Evolutionary conservation across 1,284 basidiomycete species (phyloP), one percentile per base, ranked within the genome.

Genomic region (Chiua sp.): DNA sequence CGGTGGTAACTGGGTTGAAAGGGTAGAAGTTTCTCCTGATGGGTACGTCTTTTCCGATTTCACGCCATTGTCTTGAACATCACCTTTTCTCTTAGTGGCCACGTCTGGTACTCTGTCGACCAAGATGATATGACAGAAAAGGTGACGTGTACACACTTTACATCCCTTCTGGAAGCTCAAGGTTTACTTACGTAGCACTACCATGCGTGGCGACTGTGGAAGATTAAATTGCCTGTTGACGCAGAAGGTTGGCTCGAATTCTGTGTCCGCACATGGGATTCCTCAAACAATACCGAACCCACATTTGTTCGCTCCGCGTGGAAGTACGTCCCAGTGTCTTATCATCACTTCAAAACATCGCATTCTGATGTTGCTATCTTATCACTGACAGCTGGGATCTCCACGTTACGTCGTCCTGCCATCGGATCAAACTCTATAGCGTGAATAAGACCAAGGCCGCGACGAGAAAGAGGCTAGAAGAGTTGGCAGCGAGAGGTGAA

Each of bases 211-310:
- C 70, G 83, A 52, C 74, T 85, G 15, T 85, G 84, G 84, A 79
- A 77, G 62, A 79, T 82, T 55, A 76, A 80, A 16, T 63, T 86
- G 1, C 83, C 83, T 3, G 80, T 85, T 50, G 81, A 84, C 50
- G 82, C 83, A 4, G 82, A 86, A 64, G 83, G 84, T 8, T 85
- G 83, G 83, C 76, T 84, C 42, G 83, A 85, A 62, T 81, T 85
- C 71, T 83, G 81, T 61, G 83, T 82, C n/a, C 80, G 83, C 47
- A 80, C 80, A 1, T 86, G 84, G 84, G 83, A 85, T 65, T 82
- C 82, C 20, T 82, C 82, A 10, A 83, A 82, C 71, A 85, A 86
- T 65, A 85, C 83, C 6, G 80, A 85, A 64, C 84, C 84, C 23
- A 85, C 84, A 3, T 83, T 79, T 61, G 80, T 85, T 12, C 79